Evolutionary conservation across 495 filamentous ascomycete genomes (phyloP).

Genomic region (Penicillium parvum): DNA sequence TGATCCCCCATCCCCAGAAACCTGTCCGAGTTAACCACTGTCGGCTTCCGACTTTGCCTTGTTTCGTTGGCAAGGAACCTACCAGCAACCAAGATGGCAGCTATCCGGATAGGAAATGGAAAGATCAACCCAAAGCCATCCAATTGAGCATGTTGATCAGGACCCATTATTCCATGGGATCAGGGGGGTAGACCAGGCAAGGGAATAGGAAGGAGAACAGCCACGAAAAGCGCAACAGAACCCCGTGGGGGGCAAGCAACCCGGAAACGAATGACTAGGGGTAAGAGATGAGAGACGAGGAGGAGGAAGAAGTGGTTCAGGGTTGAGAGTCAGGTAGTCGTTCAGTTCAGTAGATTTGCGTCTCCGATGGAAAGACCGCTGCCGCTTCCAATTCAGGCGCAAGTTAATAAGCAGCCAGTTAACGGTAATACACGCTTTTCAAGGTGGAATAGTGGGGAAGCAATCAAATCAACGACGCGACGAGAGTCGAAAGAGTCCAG

Average conservation of each 20-base stretch:
- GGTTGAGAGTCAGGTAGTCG: too few species aligned
- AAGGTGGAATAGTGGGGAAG: too few species aligned
- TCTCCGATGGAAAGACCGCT: too few species aligned
- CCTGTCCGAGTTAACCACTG: slow-evolving; percentile 42
- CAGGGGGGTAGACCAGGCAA: slow-evolving; percentile 7
- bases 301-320: too few species aligned
- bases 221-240: not conserved
- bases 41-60: not conserved
- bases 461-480: too few species aligned
- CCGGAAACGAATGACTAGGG: slow-evolving; percentile 40
- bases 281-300: slow-evolving; percentile 23
- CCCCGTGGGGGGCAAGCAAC: slow-evolving; percentile 8
- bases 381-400: too few species aligned
- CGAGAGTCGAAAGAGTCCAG: too few species aligned
- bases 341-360: too few species aligned
- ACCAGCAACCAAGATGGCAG: slow-evolving; percentile 77
- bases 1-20: slow-evolving; percentile 86
- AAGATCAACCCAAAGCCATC: slow-evolving; percentile 81
- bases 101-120: slow-evolving; percentile 81
- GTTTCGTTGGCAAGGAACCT: slow-evolving; percentile 15
- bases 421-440: not conserved
- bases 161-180: slow-evolving; percentile 67
- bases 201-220: slow-evolving; percentile 1
- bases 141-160: slow-evolving; percentile 71
- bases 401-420: too few species aligned